Base-by-base conservation (phyloP, 2,329 filamentous ascomycete genomes). In the Onygenales sp. region DNA sequence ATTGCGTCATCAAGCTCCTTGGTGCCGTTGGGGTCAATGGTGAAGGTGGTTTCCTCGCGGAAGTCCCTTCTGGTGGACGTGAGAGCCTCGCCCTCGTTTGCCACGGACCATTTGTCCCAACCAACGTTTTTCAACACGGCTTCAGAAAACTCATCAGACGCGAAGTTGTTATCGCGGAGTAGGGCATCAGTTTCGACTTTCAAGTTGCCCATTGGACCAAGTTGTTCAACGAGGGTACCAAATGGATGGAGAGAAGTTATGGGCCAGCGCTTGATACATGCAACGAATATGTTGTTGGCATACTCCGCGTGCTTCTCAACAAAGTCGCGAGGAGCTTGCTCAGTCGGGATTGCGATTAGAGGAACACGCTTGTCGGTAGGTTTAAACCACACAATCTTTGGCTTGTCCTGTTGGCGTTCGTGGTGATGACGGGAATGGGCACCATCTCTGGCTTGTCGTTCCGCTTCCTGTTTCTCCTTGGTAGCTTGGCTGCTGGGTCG, bases 381-480 rank as follows among this genome's bases (percentile, higher is more conserved):
- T 78, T 98, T 98, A 77, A 98, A 98, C 93, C 93, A 98, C 42
- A 98, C 93, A 73, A 98, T 98, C 83, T 98, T 98, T 58, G 93
- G 93, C 74, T 96, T 96, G 59, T 98, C 93, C 68, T 94, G 90
- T 58, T 88, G 83, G 52, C 91, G 88, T 59, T 86, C 85, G 57
- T 91, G 88, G 59, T 93, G 85, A 51, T 85, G 81, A 56, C 80
- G 81, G 57, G 86, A 84, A 59, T 80, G 79, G 59, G 77, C 80
- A 57, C 91, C 92, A 67, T 97, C 92, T 61, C 92, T 85, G 62
- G 91, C 90, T 60, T 88, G 86, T 58, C 93, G 85, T 76, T 98
- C 93, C 44, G 93, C 93, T 70, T 98, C 93, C 70, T 98, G 93
- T 77, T 97, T 97, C 77, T 98, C 93, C 76, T 97, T 98, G 53